Percentiles rank a stretch among this genome's conserved stretches.
Evolutionary conservation across 176 grass and related monocot species (phyloP).

Genomic region (Tuctoria greenei): DNA sequence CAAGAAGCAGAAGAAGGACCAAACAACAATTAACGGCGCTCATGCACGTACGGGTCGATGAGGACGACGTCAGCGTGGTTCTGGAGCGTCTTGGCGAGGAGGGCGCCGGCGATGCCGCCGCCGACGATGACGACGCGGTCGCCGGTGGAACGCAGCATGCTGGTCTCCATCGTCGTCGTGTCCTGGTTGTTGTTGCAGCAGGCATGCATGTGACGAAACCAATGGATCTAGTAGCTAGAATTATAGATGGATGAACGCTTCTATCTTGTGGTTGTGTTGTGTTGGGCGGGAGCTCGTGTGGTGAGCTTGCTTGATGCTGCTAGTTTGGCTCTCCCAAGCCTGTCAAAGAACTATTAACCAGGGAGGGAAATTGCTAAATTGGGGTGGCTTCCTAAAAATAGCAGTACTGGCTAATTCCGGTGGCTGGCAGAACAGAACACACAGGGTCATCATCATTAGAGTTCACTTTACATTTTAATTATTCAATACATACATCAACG

Average conservation of each 20-base stretch:
- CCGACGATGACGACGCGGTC: conserved; percentile 71
- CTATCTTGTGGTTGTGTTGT: too few relatives aligned
- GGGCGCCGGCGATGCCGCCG: conserved; percentile 65
- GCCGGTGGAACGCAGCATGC: conserved; percentile 44
- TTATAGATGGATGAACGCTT: too few relatives aligned
- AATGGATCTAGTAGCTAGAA: neutral
- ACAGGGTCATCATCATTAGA: too few relatives aligned
- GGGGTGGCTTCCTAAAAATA: conserved; percentile 36
- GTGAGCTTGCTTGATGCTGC: neutral
- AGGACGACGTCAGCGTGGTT: conserved; percentile 62
- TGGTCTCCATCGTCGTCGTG: neutral
- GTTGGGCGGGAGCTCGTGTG: neutral
- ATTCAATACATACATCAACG: too few relatives aligned
- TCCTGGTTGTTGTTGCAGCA: neutral
- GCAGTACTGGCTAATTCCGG: conserved; percentile 16
- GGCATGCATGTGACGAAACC: neutral
- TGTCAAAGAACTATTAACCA: neutral
- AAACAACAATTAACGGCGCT: neutral
- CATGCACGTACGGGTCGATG: conserved; percentile 55
- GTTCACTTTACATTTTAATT: too few relatives aligned
- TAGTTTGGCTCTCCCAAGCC: neutral
- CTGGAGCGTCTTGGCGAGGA: conserved; percentile 69
- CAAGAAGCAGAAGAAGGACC: neutral
- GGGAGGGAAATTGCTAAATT: conserved; percentile 5
- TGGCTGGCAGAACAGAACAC: too few relatives aligned